Evolutionary conservation across 768 basidiomycete genomes (phyloP).

Genomic region (Boletus pseudo-olivaceus): DNA sequence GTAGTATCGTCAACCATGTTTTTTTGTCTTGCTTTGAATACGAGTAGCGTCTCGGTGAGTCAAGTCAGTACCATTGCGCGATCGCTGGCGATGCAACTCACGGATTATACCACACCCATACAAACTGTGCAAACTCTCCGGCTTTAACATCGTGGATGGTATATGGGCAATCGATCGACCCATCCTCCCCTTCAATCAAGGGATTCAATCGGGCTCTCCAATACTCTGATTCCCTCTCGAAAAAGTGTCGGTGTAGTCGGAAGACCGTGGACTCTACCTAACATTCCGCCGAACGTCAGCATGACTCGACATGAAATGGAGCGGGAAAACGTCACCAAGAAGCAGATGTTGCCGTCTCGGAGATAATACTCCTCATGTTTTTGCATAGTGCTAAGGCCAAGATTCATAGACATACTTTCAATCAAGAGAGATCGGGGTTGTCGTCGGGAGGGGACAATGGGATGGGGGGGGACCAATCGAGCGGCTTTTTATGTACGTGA

Average conservation of each 20-base stretch:
- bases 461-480: neutral
- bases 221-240: constrained; percentile 33
- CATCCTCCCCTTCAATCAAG: neutral
- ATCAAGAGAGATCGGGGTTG: neutral
- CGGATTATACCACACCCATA: constrained; percentile 56
- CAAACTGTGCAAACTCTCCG: constrained; percentile 42
- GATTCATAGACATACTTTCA: neutral
- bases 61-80: neutral
- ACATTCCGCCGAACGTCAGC: neutral
- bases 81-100: constrained; percentile 1
- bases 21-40: constrained; percentile 47
- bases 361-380: constrained; percentile 45
- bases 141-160: constrained; percentile 27
- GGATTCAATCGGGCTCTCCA: constrained; percentile 28
- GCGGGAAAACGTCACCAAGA: constrained; percentile 40
- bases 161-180: neutral
- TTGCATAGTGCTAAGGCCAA: constrained; percentile 17
- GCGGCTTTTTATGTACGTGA: constrained; percentile 14
- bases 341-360: constrained; percentile 48
- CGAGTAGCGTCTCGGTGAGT: constrained; percentile 45
- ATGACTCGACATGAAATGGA: neutral
- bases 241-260: constrained; percentile 35
- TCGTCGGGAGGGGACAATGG: neutral
- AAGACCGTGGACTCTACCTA: constrained; percentile 36
- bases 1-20: constrained; percentile 55